Base-by-base conservation (phyloP, 2,329 filamentous ascomycete genomes). In the Trichoderma afroharzianum region DNA sequence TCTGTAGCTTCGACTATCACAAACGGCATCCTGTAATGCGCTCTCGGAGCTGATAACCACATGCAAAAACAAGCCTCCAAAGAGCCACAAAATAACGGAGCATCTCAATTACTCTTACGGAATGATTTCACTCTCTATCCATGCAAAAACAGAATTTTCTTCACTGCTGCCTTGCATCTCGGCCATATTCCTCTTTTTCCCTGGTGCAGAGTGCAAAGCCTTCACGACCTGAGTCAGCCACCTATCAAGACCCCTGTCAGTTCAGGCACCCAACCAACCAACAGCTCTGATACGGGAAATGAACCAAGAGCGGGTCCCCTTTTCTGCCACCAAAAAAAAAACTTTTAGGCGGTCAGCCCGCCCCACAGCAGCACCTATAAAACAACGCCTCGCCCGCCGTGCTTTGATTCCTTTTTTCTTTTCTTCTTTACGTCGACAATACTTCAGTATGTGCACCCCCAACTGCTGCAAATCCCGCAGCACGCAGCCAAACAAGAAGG, bases 391-490 rank as follows among this genome's bases (percentile, higher is more conserved):
- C 64, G 71, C 74, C 78, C 75, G 75, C 77, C 74, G 9, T 43
- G 59, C 72, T 81, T 83, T 82, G 71, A 26, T 74, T 79, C 76
- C n/a, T 73, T 83, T 83, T 80, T 83, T 82, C 78, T 81, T 85
- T 85, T 85, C 83, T 85, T 88, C 82, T 82, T 86, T 81, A 88
- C 83, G 86, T 87, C 87, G 87, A 89, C 86, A 88, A 88, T 88
- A 88, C 85, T 87, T 87, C 83, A 88, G 83, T 85, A 82, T 76
- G 81, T 77, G 69, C 73, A 77, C 81, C 82, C 80, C 79, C 78
- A 70, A 78, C 78, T 74, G 59, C 36, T 53, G 58, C 33, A 36
- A 28, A 21, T 7, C 28, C 3, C n/a, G 3, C 36, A 43, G 36
- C 36, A 6, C 14, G 14, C 55, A 2, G 1, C 21, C 0, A 26